phyloP scores from a whole-genome alignment of 768 basidiomycete genomes.

The Tubosaeta brunneosetosa region DNA sequence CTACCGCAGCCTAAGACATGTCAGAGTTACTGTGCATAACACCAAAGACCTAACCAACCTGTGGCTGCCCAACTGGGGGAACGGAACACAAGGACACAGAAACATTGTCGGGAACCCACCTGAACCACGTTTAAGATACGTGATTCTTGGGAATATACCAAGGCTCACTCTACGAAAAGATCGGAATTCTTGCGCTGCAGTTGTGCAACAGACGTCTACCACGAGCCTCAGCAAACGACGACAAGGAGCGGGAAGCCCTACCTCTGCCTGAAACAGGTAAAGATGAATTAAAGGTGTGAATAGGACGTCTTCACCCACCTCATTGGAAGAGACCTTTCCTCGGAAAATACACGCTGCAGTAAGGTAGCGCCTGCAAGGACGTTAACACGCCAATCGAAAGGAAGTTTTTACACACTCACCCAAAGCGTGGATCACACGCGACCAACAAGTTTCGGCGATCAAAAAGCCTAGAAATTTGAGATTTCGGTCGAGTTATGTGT shows the following conservation, averaged over 20 bases:
- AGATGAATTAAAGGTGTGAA: not conserved
- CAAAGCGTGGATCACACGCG: slow-evolving; percentile 75
- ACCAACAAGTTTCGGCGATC: slow-evolving; percentile 77
- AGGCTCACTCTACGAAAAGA: slow-evolving; percentile 72
- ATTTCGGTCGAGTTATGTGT: not conserved
- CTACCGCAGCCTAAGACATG: slow-evolving; percentile 53
- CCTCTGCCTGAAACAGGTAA: slow-evolving; percentile 43
- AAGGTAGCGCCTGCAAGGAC: slow-evolving; percentile 61
- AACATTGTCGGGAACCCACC: slow-evolving; percentile 90
- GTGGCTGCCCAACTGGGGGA: slow-evolving; percentile 74
- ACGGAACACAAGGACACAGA: slow-evolving; percentile 80
- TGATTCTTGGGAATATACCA: not conserved
- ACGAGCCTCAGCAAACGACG: slow-evolving; percentile 5
- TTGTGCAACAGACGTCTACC: slow-evolving; percentile 63
- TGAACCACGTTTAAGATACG: slow-evolving; percentile 23
- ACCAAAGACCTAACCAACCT: slow-evolving; percentile 37
- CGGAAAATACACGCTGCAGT: slow-evolving; percentile 88
- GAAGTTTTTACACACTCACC: slow-evolving; percentile 36
- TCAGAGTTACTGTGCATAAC: slow-evolving; percentile 6
- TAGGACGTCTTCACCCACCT: slow-evolving; percentile 45
- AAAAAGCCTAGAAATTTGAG: slow-evolving; percentile 52
- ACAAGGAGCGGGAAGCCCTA: slow-evolving; percentile 28
- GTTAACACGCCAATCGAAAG: not conserved
- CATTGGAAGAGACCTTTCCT: slow-evolving; percentile 73
- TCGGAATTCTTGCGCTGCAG: slow-evolving; percentile 71